These are phyloP conservation scores for Fusarium mexicanum DNA, from an alignment of 2,329 filamentous ascomycete species.

Conservation along the genomic window DNA sequence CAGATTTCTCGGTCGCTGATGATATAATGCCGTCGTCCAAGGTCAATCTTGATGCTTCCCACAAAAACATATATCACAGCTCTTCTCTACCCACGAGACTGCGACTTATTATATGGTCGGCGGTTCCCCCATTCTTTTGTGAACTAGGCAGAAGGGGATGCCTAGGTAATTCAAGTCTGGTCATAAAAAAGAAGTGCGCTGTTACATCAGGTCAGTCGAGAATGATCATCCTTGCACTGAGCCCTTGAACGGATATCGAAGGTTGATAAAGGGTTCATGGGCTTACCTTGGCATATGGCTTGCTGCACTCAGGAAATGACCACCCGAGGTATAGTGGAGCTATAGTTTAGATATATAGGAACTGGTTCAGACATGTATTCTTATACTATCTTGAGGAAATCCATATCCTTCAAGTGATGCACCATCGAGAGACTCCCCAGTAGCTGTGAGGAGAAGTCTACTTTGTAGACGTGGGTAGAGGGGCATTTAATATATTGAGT, in stretches of 20 bases:
- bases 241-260: neutral
- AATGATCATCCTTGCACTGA: no score
- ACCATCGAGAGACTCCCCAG: neutral
- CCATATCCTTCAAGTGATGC: neutral
- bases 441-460: neutral
- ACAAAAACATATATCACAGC: no score
- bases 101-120: neutral
- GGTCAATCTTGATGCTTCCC: no score
- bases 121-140: neutral
- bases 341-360: neutral
- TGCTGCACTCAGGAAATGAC: rapidly evolving
- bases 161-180: neutral
- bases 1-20: no score
- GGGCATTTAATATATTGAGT: no score
- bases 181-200: neutral
- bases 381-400: neutral
- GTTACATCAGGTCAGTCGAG: neutral
- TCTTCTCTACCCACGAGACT: neutral
- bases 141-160: neutral
- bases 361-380: neutral
- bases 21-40: rapidly evolving
- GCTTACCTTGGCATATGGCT: neutral
- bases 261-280: neutral
- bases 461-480: neutral
- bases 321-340: neutral